A percentile compares a stretch with the other conserved stretches of the same genome.
Conservation (phyloP, 1,284 basidiomycete species). For the Cutaneotrichosporon cutaneum region DNA sequence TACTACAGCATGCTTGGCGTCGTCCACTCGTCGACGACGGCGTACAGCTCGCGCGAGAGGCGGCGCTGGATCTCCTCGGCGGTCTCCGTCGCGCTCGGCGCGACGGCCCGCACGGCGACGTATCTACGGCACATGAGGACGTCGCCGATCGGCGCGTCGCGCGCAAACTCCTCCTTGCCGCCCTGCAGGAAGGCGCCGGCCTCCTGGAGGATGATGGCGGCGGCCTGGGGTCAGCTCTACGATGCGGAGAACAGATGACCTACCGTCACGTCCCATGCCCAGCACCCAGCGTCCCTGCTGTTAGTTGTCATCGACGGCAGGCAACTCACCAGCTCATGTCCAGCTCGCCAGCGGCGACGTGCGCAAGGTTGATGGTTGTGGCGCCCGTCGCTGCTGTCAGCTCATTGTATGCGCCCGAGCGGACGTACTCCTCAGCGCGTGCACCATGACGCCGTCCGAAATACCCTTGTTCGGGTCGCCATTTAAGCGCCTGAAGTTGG, state of each 20-base stretch:
- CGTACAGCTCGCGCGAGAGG: constrained; percentile 78
- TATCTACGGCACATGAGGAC: constrained; percentile 80
- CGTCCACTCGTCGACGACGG: constrained; percentile 68
- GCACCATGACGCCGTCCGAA: constrained; percentile 77
- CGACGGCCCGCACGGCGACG: constrained; percentile 61
- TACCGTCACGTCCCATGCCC: constrained; percentile 69
- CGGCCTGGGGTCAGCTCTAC: constrained; percentile 60
- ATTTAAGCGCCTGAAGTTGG: constrained; percentile 70
- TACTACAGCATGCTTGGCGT: constrained; percentile 24
- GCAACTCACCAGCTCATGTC: constrained; percentile 65
- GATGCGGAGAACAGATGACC: constrained; percentile 58
- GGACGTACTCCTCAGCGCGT: constrained; percentile 65
- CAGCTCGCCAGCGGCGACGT: constrained; percentile 78
- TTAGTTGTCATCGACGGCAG: constrained; percentile 10
- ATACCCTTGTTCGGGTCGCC: constrained; percentile 70
- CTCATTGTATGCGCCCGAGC: neutral
- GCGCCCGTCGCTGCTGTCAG: constrained; percentile 61
- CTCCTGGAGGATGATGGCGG: constrained; percentile 84
- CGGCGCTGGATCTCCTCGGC: constrained; percentile 71
- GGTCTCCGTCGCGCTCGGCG: constrained; percentile 57
- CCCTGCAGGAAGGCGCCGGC: constrained; percentile 74
- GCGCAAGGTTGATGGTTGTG: constrained; percentile 74
- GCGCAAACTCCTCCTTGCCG: constrained; percentile 59
- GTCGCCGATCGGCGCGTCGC: constrained; percentile 60
- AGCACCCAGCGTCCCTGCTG: constrained; percentile 54